These are phyloP conservation scores for Pseudogymnoascus sp. DNA, from an alignment of 2,329 filamentous ascomycete species.

Conservation along the genomic window DNA sequence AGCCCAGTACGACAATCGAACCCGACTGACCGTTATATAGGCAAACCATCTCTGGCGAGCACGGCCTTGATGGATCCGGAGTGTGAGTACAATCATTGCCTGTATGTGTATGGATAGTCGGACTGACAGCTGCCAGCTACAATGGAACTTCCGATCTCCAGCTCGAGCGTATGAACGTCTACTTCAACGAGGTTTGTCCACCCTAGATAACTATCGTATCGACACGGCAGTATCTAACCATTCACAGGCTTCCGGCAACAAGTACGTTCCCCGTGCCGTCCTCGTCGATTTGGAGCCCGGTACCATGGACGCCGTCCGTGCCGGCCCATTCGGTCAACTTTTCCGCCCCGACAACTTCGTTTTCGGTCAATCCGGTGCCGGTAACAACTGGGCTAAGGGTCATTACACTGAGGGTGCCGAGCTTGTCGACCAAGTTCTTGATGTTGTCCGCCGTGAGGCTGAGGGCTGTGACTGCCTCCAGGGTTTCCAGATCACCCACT, in stretches of 20 bases:
- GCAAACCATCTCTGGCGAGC: constrained; percentile 82
- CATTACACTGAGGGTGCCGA: constrained; percentile 99
- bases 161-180: constrained; percentile 99
- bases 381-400: constrained; percentile 99
- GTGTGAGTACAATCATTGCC: constrained; percentile 56
- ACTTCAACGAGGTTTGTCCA: constrained; percentile 77
- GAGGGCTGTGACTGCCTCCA: constrained; percentile 99
- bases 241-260: constrained; percentile 82
- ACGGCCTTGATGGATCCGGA: constrained; percentile 95
- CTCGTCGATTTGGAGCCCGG: constrained; percentile 99
- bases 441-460: constrained; percentile 97
- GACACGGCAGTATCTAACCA: constrained; percentile 24
- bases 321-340: constrained; percentile 95
- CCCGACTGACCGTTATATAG: constrained; percentile 40
- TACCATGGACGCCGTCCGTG: constrained; percentile 98
- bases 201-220: constrained; percentile 14
- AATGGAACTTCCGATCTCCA: constrained; percentile 97
- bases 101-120: constrained; percentile 4
- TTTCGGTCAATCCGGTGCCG: constrained; percentile 97
- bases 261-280: constrained; percentile 98
- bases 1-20: constrained; percentile 26
- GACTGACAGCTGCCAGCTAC: constrained; percentile 56
- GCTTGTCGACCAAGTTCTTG: constrained; percentile 94
- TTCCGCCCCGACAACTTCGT: constrained; percentile 99
- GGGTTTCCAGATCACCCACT: constrained; percentile 99